Conservation (phyloP, 2,329 filamentous ascomycete species). For the Acrocalymma vagum region DNA sequence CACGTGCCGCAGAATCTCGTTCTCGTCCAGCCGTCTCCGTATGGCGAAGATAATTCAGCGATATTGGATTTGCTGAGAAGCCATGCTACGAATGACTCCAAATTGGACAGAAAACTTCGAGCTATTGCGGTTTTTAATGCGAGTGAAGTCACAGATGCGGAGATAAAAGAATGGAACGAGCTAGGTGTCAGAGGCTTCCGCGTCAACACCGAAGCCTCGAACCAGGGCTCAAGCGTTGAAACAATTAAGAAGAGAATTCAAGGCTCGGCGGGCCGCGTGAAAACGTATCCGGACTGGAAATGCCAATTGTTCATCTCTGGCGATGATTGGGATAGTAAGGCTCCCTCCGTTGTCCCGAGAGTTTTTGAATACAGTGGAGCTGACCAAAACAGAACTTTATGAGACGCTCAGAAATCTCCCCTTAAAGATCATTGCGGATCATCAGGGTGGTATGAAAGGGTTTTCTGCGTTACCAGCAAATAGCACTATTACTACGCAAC, state of each 20-base stretch:
- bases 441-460: conserved; percentile 50
- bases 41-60: conserved; percentile 67
- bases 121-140: conserved; percentile 66
- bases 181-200: conserved; percentile 47
- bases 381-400: conserved; percentile 2
- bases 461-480: conserved; percentile 47
- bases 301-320: conserved; percentile 7
- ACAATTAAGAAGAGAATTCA: conserved; percentile 1
- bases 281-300: conserved; percentile 3
- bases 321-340: conserved; percentile 3
- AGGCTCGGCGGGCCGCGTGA: neutral
- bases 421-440: conserved; percentile 31
- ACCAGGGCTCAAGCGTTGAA: conserved; percentile 61
- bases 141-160: conserved; percentile 28
- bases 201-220: conserved; percentile 67
- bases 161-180: conserved; percentile 61
- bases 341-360: neutral
- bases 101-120: conserved; percentile 52
- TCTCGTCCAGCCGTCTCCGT: conserved; percentile 67
- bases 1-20: conserved; percentile 56
- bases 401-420: conserved; percentile 4
- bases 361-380: neutral
- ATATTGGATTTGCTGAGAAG: conserved; percentile 60
- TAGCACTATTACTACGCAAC: conserved; percentile 47
- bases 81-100: conserved; percentile 47